phyloP scores from a whole-genome alignment of 441 rosid genomes.

The Adansonia madagascariensis region DNA sequence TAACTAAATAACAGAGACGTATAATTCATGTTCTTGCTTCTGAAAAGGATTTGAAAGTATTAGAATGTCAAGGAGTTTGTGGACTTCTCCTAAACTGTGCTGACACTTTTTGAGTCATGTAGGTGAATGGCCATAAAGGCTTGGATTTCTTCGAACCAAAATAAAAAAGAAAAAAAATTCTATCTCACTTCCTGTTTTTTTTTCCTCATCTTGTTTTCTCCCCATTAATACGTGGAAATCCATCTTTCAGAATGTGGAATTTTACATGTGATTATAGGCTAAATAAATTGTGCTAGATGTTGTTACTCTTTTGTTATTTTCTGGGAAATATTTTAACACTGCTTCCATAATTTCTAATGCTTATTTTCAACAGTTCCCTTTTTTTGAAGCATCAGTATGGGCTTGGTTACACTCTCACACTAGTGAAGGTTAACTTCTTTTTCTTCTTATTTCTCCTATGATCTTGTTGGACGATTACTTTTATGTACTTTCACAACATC shows the following conservation, averaged over 20 bases:
- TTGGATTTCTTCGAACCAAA: neutral
- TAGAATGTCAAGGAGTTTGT: conserved; percentile 9
- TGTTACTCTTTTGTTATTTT: neutral
- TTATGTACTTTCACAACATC: conserved; percentile 21
- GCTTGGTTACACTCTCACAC: conserved; percentile 95
- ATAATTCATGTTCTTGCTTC: conserved; percentile 4
- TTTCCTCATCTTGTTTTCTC: neutral
- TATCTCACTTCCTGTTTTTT: neutral
- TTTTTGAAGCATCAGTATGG: conserved; percentile 97
- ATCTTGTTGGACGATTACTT: conserved; percentile 6
- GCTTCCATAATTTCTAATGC: conserved; percentile 33
- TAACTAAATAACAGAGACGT: neutral
- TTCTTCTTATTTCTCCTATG: neutral
- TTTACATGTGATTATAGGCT: conserved; percentile 6
- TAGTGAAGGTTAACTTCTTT: conserved; percentile 71
- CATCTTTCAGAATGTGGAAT: conserved; percentile 10
- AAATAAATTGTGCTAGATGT: neutral
- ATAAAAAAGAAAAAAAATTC: neutral
- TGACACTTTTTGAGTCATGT: neutral
- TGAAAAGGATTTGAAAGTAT: conserved; percentile 17
- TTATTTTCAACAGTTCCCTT: conserved; percentile 70
- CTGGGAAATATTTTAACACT: conserved; percentile 19
- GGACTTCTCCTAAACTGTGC: neutral
- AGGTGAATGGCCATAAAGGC: conserved; percentile 1
- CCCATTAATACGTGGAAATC: neutral